Base-by-base conservation (phyloP, 2,329 filamentous ascomycete species). In the Alternaria viburni region DNA sequence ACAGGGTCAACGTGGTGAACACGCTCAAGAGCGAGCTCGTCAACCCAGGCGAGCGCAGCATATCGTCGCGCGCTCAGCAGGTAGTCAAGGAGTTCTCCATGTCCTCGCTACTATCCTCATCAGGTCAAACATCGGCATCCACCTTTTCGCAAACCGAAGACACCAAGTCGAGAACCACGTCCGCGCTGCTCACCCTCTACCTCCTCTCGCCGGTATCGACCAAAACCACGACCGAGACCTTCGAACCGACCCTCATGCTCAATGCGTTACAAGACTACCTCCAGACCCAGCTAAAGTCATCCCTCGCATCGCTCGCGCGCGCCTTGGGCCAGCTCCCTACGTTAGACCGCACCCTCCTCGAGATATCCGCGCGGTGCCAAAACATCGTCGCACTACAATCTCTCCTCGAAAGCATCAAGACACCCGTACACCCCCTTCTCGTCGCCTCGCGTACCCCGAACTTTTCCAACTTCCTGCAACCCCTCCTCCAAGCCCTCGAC, bases 301-400 rank as follows among this genome's bases (percentile, higher is more conserved):
- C 92, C 43, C 85, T 95, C 7, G 89, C 92, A 12, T 86, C 90
- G 0, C 84, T 99, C 10, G 86, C 91, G 2, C 86, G 93, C 21
- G 90, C 92, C 0, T 85, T 99, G 15, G 89, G 90, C 5, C 91
- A 93, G 61, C 85, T 98, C 3, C 92, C 95, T 0, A 91, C 87
- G 0, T 85, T 98, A 28, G 94, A 98, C 51, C 88, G 93, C 55
- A 91, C 93, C 0, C 85, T 98, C 2, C 84, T 88, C 15, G 96
- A 98, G 73, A 89, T 97, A 21, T 91, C 92, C 7, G 89, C 90
- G 6, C 87, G 92, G 49, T 97, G 95, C 76, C 94, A 97, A 77
- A 97, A 96, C 74, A 88, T 98, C 43, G 89, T 97, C n/a, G 93
- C 93, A 0, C 83, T 98, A 3, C 93, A 97, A 81, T 83, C 89